Evolutionary conservation across 2,329 filamentous ascomycete species (phyloP).

Genomic region (Escovopsis weberi): DNA sequence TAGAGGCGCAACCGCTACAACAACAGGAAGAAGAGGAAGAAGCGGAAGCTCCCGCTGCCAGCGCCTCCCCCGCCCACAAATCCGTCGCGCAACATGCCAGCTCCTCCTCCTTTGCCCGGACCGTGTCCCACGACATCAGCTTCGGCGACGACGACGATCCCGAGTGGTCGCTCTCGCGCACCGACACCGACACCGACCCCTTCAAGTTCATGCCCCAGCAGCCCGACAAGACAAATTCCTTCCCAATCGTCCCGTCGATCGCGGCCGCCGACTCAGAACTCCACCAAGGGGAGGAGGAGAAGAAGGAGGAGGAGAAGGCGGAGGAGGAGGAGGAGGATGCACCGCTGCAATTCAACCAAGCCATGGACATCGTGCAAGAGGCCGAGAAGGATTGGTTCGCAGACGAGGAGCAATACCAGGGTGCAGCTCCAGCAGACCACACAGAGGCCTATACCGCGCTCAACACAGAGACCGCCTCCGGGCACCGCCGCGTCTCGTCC

Average conservation of each 20-base stretch:
- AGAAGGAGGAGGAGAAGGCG: constrained; percentile 12
- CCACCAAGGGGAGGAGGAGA: too few species aligned
- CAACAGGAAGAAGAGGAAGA: not conserved
- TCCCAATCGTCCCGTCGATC: constrained; percentile 39
- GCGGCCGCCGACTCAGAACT: constrained; percentile 5
- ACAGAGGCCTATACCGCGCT: too few species aligned
- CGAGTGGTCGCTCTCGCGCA: constrained; percentile 40
- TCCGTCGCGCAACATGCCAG: constrained; percentile 37
- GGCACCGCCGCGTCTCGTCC: constrained; percentile 13
- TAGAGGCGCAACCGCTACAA: not conserved
- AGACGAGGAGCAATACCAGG: constrained; percentile 22
- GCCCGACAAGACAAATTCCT: constrained; percentile 46
- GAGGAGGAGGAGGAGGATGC: constrained; percentile 19
- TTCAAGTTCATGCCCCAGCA: constrained; percentile 45
- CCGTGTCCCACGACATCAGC: constrained; percentile 46
- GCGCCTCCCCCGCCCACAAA: constrained; percentile 6
- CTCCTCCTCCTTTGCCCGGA: constrained; percentile 48
- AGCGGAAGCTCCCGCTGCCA: not conserved
- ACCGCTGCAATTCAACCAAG: constrained; percentile 33
- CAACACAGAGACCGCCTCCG: constrained; percentile 3
- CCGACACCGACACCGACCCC: constrained; percentile 33
- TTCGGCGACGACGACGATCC: constrained; percentile 41
- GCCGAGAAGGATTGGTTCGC: constrained; percentile 33
- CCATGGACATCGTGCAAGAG: constrained; percentile 37
- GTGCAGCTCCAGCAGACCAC: constrained; percentile 3